phyloP scores from a whole-genome alignment of 169 alveolate species.

The Plasmodium vivax region DNA sequence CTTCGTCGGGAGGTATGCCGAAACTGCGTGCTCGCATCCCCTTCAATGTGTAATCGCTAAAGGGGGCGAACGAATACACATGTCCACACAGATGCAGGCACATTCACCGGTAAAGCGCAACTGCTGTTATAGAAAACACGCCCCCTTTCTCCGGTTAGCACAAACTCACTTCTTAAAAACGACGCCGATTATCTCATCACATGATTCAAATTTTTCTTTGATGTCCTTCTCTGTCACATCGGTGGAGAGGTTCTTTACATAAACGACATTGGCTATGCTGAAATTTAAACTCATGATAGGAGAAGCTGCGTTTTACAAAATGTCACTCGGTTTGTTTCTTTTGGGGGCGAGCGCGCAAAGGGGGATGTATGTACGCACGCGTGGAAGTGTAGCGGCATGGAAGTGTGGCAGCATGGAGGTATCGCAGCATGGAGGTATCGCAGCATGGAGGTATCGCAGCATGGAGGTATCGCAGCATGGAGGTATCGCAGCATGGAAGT shows the following conservation, averaged over 20 bases:
- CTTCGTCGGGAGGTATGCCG: background rate
- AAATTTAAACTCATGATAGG: slow-evolving; percentile 74
- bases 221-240: slow-evolving; percentile 75
- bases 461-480: background rate
- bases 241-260: slow-evolving; percentile 77
- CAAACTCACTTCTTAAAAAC: slow-evolving; percentile 72
- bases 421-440: background rate
- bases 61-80: background rate
- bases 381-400: background rate
- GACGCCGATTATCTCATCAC: slow-evolving; percentile 74
- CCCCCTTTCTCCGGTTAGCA: background rate
- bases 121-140: background rate
- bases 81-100: background rate
- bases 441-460: background rate
- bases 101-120: background rate
- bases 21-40: background rate
- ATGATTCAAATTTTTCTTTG: slow-evolving; percentile 55
- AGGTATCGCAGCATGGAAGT: background rate
- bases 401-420: too few relatives aligned
- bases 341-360: background rate
- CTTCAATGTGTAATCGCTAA: background rate
- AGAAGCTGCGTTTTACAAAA: background rate
- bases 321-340: slow-evolving; percentile 9
- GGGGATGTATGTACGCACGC: background rate
- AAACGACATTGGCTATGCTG: slow-evolving; percentile 77